Percentiles rank a stretch among this genome's conserved stretches.
phyloP scores from a whole-genome alignment of 2,329 filamentous ascomycete species.

The Aureobasidium melanogenum region DNA sequence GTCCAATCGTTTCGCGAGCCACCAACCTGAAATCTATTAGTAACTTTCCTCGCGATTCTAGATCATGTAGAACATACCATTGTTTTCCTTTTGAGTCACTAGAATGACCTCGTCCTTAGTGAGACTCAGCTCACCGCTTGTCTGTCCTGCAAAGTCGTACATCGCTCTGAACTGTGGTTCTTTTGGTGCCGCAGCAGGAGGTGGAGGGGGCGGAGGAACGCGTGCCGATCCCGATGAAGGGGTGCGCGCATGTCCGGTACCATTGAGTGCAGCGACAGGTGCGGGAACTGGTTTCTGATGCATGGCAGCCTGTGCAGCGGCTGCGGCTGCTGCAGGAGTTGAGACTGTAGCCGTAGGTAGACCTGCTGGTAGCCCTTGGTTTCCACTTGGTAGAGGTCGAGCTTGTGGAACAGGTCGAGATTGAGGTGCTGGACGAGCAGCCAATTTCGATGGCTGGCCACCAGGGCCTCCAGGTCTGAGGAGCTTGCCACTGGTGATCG shows the following conservation, averaged over 20 bases:
- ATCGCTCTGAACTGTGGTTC: slow-evolving; percentile 82
- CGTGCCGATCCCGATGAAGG: slow-evolving; percentile 35
- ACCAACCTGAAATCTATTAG: slow-evolving; percentile 58
- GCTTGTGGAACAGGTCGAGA: slow-evolving; percentile 42
- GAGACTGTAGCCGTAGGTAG: slow-evolving; percentile 20
- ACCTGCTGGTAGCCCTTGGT: background rate
- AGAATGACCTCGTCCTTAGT: slow-evolving; percentile 72
- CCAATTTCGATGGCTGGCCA: slow-evolving; percentile 67
- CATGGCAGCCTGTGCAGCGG: slow-evolving; percentile 26
- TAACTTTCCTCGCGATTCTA: background rate
- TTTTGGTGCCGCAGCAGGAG: slow-evolving; percentile 49
- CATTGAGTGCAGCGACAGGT: slow-evolving; percentile 45
- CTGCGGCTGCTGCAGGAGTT: slow-evolving; percentile 40
- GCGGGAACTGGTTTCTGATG: slow-evolving; percentile 29
- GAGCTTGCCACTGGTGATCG: slow-evolving; percentile 87
- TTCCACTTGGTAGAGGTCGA: slow-evolving; percentile 24
- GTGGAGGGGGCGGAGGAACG: slow-evolving; percentile 56
- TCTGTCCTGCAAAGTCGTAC: slow-evolving; percentile 84
- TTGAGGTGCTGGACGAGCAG: slow-evolving; percentile 38
- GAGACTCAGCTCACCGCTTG: slow-evolving; percentile 76
- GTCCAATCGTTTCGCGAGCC: slow-evolving; percentile 71
- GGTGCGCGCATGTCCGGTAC: slow-evolving; percentile 33
- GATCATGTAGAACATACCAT: slow-evolving; percentile 54
- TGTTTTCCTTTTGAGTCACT: slow-evolving; percentile 88
- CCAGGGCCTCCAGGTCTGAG: slow-evolving; percentile 83